phyloP scores from a whole-genome alignment of 768 basidiomycete species.

The Guyanaporus albipodus region DNA sequence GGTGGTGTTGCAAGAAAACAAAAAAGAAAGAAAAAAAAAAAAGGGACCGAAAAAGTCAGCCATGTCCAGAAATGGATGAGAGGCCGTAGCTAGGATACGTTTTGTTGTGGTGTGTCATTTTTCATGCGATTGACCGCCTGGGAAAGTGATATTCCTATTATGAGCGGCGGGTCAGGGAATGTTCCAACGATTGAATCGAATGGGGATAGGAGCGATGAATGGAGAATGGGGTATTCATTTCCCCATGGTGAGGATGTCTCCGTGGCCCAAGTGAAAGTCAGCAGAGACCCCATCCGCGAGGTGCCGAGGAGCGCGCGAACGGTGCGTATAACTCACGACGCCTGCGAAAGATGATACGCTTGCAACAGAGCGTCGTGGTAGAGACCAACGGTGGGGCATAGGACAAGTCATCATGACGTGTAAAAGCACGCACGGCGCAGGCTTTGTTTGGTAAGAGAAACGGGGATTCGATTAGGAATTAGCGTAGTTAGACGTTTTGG shows the following conservation, averaged over 20 bases:
- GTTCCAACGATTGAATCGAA: slow-evolving; percentile 9
- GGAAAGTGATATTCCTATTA: slow-evolving; percentile 17
- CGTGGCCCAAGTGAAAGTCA: slow-evolving; percentile 4
- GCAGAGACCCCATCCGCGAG: slow-evolving; percentile 16
- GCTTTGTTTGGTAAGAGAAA: slow-evolving; percentile 18
- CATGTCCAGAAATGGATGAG: slow-evolving; percentile 1
- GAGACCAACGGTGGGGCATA: slow-evolving; percentile 2
- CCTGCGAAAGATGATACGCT: too few species aligned
- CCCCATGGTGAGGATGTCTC: slow-evolving; percentile 6
- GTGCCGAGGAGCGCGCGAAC: slow-evolving; percentile 27
- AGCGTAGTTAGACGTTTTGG: slow-evolving; percentile 31
- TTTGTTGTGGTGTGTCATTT: slow-evolving; percentile 6
- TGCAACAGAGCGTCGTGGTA: neutral
- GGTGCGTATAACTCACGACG: too few species aligned
- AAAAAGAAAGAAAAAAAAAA: slow-evolving; percentile 2
- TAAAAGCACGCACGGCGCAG: neutral
- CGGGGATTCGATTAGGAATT: slow-evolving; percentile 28
- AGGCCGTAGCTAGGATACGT: slow-evolving; percentile 23
- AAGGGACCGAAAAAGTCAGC: slow-evolving; percentile 1
- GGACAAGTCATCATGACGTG: slow-evolving; percentile 20
- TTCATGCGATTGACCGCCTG: slow-evolving; percentile 16
- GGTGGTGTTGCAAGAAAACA: neutral
- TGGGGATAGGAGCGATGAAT: slow-evolving; percentile 15
- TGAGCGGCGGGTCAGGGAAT: slow-evolving; percentile 8
- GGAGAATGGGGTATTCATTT: slow-evolving; percentile 13